These are phyloP conservation scores for Xylaria multiplex DNA, from an alignment of 2,329 filamentous ascomycete species.

Conservation along the genomic window DNA sequence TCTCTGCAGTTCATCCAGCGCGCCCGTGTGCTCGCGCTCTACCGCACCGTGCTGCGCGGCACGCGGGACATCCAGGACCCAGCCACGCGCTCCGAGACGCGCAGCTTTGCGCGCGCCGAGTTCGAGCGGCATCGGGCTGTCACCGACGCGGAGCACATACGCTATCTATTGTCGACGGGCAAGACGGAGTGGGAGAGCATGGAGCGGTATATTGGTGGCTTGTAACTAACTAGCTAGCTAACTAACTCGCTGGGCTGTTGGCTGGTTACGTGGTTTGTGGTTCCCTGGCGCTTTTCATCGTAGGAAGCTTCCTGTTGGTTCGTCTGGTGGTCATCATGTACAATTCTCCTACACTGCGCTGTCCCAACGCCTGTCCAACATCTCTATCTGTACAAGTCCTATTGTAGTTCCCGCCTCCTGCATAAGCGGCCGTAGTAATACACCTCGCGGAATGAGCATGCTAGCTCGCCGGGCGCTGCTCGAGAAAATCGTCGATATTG, in stretches of 20 bases:
- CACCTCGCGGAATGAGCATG: conserved; percentile 25
- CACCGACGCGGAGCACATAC: conserved; percentile 67
- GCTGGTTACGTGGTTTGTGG: not conserved
- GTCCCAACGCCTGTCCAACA: conserved; percentile 9
- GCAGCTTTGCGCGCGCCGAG: conserved; percentile 66
- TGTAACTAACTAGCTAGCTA: conserved; percentile 46
- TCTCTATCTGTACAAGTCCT: conserved; percentile 22
- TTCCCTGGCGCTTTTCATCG: not conserved
- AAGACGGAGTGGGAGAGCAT: conserved; percentile 74
- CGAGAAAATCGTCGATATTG: conserved; percentile 5
- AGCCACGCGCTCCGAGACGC: conserved; percentile 64
- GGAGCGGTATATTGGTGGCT: conserved; percentile 64
- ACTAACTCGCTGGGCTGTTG: not conserved
- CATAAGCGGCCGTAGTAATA: conserved; percentile 30
- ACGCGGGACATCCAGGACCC: conserved; percentile 63
- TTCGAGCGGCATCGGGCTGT: conserved; percentile 68
- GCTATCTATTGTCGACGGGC: conserved; percentile 71
- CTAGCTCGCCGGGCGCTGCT: not conserved
- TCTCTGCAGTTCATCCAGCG: conserved; percentile 66
- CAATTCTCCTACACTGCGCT: conserved; percentile 1
- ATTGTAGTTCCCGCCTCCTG: conserved; percentile 8
- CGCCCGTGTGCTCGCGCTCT: conserved; percentile 64
- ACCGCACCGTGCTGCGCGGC: conserved; percentile 66
- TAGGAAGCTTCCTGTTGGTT: not conserved
- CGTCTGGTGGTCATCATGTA: conserved; percentile 1